A percentile compares a stretch with the other conserved stretches of the same genome.
These are phyloP conservation scores for Camellia lanceoleosa DNA, from an alignment of 148 eudicot genomes.

Conservation along the genomic window DNA sequence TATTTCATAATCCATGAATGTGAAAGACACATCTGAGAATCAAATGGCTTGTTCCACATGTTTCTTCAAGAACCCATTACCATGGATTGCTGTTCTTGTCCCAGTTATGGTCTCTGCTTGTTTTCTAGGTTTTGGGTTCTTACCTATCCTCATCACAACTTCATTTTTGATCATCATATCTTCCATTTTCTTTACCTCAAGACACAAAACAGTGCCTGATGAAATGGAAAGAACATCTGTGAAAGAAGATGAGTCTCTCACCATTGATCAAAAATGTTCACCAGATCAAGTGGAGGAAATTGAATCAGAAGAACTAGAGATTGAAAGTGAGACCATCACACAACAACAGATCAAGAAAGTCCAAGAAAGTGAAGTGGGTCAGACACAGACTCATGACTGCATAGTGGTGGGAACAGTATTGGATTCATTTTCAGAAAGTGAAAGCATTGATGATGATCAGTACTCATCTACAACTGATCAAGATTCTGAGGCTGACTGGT, in stretches of 20 bases:
- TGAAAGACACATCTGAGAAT: background rate
- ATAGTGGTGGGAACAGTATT: slow-evolving; percentile 14
- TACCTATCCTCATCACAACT: slow-evolving; percentile 30
- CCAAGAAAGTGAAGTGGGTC: slow-evolving; percentile 12
- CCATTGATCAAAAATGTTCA: background rate
- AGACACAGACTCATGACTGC: slow-evolving; percentile 23
- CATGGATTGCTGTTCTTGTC: slow-evolving; percentile 36
- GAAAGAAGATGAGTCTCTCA: slow-evolving; percentile 2
- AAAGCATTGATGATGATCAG: slow-evolving; percentile 46
- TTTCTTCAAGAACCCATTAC: slow-evolving; percentile 33
- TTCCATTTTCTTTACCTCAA: slow-evolving; percentile 27
- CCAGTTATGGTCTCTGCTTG: slow-evolving; percentile 23
- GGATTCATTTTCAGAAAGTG: slow-evolving; percentile 52
- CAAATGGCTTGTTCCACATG: slow-evolving; percentile 38
- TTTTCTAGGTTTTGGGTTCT: slow-evolving; percentile 29
- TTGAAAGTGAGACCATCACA: background rate
- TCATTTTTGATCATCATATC: slow-evolving; percentile 31
- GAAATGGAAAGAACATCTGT: slow-evolving; percentile 7
- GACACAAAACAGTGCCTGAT: slow-evolving; percentile 19
- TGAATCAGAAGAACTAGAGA: slow-evolving; percentile 8
- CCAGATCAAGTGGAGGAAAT: slow-evolving; percentile 24
- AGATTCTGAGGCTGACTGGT: slow-evolving; percentile 52
- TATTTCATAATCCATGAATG: background rate
- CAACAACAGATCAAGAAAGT: background rate
- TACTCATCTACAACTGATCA: slow-evolving; percentile 43